Evolutionary conservation across 2,329 filamentous ascomycete genomes (phyloP), one percentile per base, ranked within the genome.

Genomic region (Chrysoporthe cubensis): DNA sequence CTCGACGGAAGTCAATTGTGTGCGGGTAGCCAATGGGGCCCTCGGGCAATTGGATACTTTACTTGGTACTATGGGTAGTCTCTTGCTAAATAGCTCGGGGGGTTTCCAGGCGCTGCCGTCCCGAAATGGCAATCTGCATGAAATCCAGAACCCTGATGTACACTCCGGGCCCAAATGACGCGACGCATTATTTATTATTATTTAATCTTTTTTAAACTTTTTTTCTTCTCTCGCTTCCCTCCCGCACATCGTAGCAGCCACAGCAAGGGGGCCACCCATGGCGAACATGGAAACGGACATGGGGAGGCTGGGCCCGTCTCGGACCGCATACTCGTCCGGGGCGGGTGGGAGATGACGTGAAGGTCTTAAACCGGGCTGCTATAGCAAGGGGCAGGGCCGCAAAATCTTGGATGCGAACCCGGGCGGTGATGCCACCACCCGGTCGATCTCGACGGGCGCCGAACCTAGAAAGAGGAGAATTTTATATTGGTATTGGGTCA

Each of bases 321-420:
- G 44, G 44, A 16, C 44, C 44, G 44, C 18, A 46, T n/a, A 14
- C 44, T 46, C 4, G 44, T 40, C 21, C 5, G 21, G 48, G 48
- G 48, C 21, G n/a, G 18, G 11, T 2, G 7, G 52, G 54, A 11
- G 11, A 18, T 57, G 54, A 57, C 54, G 54, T 57, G 54, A 57
- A 40, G 34, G 54, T 34, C 32, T 57, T 57, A 57, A 57, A 14
- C 18, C 32, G 54, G 34, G 26, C 26, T 26, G 26, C 54, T 40
- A 57, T 57, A 57, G 9, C 34, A 54, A 34, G 8, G 26, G 4
- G 52, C 26, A 32, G 52, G 18, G 26, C 26, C 26, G 26, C 26
- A 26, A 21, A 57, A 57, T 40, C 54, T 57, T 57, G 54, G 54
- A 57, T 13, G 34, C 4, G 54, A 40, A 57, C 32, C 54, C 54